A percentile compares a stretch with the other conserved stretches of the same genome.
Evolutionary conservation across 2,329 filamentous ascomycete species (phyloP).

Genomic region (Celoporthe dispersa): DNA sequence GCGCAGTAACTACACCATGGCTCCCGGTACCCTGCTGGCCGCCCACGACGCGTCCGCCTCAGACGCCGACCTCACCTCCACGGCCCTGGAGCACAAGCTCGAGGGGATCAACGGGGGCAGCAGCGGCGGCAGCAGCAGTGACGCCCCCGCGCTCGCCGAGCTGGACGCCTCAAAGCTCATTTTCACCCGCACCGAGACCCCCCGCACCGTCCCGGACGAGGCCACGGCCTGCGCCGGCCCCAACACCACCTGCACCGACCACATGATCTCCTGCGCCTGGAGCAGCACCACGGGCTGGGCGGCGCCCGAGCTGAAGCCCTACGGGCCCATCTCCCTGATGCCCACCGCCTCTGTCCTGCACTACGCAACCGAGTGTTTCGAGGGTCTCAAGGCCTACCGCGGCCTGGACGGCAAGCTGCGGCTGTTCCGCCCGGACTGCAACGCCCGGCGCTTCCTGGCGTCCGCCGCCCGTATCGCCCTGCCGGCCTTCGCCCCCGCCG

Average conservation of each 20-base stretch:
- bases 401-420: slow-evolving; percentile 76
- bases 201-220: slow-evolving; percentile 57
- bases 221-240: slow-evolving; percentile 50
- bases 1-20: slow-evolving; percentile 31
- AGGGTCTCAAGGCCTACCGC: slow-evolving; percentile 81
- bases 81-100: slow-evolving; percentile 56
- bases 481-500: slow-evolving; percentile 70
- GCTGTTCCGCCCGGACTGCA: slow-evolving; percentile 77
- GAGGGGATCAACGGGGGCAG: slow-evolving; percentile 36
- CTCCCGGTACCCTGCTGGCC: slow-evolving; percentile 38
- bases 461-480: slow-evolving; percentile 71
- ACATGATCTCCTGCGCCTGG: slow-evolving; percentile 80
- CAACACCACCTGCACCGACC: slow-evolving; percentile 74
- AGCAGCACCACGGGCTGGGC: slow-evolving; percentile 69
- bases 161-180: slow-evolving; percentile 66
- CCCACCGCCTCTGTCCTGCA: slow-evolving; percentile 82
- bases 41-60: slow-evolving; percentile 46
- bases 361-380: slow-evolving; percentile 91
- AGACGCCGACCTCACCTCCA: slow-evolving; percentile 56
- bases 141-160: slow-evolving; percentile 56
- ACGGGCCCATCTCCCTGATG: slow-evolving; percentile 76
- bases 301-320: slow-evolving; percentile 74
- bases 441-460: slow-evolving; percentile 67
- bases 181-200: slow-evolving; percentile 55
- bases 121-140: slow-evolving; percentile 38